Conservation (phyloP, 169 alveolate species). For the Eimeria maxima region DNA sequence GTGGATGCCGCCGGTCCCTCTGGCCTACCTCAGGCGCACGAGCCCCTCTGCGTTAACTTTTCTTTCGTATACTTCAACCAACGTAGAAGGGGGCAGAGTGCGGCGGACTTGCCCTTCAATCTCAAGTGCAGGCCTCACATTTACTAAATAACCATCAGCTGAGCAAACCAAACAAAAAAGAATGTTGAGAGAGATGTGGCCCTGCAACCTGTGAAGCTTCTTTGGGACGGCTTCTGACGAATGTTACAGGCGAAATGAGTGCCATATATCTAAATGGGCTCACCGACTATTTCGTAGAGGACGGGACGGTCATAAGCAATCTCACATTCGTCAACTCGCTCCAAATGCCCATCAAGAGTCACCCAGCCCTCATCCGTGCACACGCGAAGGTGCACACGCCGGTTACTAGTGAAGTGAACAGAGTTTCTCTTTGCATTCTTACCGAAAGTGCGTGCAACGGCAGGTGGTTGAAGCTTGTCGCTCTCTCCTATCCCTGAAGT, state of each 20-base stretch:
- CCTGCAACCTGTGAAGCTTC: neutral
- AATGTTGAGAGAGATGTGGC: neutral
- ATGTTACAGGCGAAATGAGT: too few relatives aligned
- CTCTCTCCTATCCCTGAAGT: slow-evolving; percentile 2
- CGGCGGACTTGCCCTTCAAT: slow-evolving; percentile 82
- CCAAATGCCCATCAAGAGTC: slow-evolving; percentile 48
- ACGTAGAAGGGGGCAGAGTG: slow-evolving; percentile 82
- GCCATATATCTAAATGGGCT: neutral
- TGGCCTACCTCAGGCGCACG: slow-evolving; percentile 80
- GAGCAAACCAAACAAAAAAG: neutral
- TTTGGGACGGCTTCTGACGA: neutral
- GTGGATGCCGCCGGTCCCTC: neutral
- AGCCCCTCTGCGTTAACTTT: slow-evolving; percentile 79
- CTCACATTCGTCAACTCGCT: slow-evolving; percentile 80
- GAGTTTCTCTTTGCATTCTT: neutral
- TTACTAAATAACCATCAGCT: slow-evolving; percentile 80
- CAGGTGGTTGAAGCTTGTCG: slow-evolving; percentile 15
- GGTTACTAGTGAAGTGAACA: neutral
- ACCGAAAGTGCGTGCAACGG: neutral
- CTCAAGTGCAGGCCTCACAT: slow-evolving; percentile 76
- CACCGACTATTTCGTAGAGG: slow-evolving; percentile 77
- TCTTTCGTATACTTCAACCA: slow-evolving; percentile 81
- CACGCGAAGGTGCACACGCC: slow-evolving; percentile 63
- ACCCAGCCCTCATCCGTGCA: slow-evolving; percentile 80
- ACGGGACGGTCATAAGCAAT: slow-evolving; percentile 29